Evolutionary conservation across 495 filamentous ascomycete genomes (phyloP).

Genomic region (Durotheca rogersii): DNA sequence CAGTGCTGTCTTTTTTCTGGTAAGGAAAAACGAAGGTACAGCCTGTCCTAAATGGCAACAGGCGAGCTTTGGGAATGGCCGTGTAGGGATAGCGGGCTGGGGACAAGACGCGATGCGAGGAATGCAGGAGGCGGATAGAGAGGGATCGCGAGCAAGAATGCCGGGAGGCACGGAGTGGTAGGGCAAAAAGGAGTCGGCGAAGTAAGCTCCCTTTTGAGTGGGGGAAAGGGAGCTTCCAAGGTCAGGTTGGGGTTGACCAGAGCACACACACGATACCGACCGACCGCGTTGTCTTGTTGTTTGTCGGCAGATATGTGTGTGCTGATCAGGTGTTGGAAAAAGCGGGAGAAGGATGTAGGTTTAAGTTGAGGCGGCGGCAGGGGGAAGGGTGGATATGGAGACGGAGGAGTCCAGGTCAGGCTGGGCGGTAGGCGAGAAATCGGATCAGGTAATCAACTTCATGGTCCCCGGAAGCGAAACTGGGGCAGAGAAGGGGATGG

Average conservation of each 20-base stretch:
- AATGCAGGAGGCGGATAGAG: slow-evolving; percentile 2
- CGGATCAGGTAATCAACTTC: background rate
- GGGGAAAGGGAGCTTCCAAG: background rate
- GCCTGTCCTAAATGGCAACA: slow-evolving; percentile 19
- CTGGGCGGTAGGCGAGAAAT: too few relatives aligned
- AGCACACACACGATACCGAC: background rate
- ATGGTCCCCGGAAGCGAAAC: too few relatives aligned
- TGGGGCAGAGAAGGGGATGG: too few relatives aligned
- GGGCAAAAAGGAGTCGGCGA: background rate
- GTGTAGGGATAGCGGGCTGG: background rate
- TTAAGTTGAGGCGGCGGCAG: too few relatives aligned
- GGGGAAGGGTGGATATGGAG: too few relatives aligned
- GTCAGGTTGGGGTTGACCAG: too few relatives aligned
- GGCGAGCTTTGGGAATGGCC: slow-evolving; percentile 19
- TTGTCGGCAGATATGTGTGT: background rate
- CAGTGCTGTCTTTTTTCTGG: slow-evolving; percentile 1
- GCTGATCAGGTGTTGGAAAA: too few relatives aligned
- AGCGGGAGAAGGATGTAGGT: too few relatives aligned
- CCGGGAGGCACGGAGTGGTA: background rate
- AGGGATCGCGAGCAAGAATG: background rate
- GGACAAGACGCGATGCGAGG: background rate
- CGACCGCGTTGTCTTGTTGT: background rate
- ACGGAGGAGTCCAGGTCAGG: too few relatives aligned
- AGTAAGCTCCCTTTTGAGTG: background rate
- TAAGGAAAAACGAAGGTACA: background rate